Evolutionary conservation across 148 eudicot species (phyloP), one percentile per base, ranked within the genome.

Genomic region (Limonium bicolor): DNA sequence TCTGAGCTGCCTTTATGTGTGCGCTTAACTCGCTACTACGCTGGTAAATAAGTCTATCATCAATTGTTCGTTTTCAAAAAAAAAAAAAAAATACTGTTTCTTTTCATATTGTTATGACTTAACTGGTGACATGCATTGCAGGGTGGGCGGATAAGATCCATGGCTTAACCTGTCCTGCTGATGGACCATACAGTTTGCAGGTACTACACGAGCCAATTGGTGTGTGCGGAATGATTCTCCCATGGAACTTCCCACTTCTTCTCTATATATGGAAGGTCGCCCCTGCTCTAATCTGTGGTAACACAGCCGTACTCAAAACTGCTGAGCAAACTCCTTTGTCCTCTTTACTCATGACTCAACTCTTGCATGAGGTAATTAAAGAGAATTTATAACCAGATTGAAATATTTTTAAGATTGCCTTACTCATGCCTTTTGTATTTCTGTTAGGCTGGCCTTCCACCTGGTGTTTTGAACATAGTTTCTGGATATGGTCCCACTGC

Each of bases 81-180:
- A 5, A 8, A 2, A 20, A 21, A 6, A 4, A 12, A 1, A 21
- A 21, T 15, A 10, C 10, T 20, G 0, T 5, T 21, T 25, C 12
- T 41, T 27, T 51, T n/a, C 14, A 9, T 36, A 16, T 11, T n/a
- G n/a, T n/a, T n/a, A n/a, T n/a, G n/a, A n/a, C n/a, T n/a, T n/a
- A n/a, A n/a, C n/a, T n/a, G n/a, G n/a, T n/a, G n/a, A n/a, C n/a
- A n/a, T n/a, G n/a, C n/a, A n/a, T 32, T 57, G 64, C 47, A 80
- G 90, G 90, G 26, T 80, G 90, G 90, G 77, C 90, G 0, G 90
- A 80, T 57, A 80, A 80, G 59, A 80, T 80, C 46, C 90, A 80
- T 36, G 90, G 90, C 5, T 41, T 76, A 19, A 76, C 84, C 0
- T 77, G 67, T 47, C 90, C 84, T 34, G 80, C 72, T 15, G 90